Evolutionary conservation across 179 eudicot species (phyloP).

Genomic region (Silene vulgaris): DNA sequence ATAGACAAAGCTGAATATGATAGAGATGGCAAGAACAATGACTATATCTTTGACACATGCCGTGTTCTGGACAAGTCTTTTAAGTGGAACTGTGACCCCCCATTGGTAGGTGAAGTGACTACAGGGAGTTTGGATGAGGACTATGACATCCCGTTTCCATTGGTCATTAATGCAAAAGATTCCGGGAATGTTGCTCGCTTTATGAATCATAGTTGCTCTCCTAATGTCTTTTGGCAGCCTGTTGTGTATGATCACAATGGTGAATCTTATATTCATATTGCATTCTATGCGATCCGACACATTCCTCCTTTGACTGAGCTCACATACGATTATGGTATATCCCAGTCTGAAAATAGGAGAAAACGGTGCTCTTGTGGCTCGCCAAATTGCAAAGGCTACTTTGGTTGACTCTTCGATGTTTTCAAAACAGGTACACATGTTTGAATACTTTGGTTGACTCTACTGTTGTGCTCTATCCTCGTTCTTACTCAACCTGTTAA

Average conservation of each 20-base stretch:
- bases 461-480: neutral
- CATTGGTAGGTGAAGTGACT: constrained; percentile 31
- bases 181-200: constrained; percentile 59
- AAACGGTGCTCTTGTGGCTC: constrained; percentile 36
- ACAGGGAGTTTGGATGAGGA: constrained; percentile 32
- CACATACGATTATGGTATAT: constrained; percentile 35
- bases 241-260: constrained; percentile 48
- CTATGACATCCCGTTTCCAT: constrained; percentile 45
- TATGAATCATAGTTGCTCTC: constrained; percentile 49
- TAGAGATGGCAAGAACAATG: constrained; percentile 36
- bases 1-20: constrained; percentile 31
- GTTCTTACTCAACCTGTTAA: neutral
- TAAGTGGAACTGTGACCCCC: constrained; percentile 36
- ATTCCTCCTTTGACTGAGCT: constrained; percentile 38
- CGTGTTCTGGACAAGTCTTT: constrained; percentile 32
- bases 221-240: constrained; percentile 70
- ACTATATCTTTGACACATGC: constrained; percentile 31
- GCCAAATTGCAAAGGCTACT: constrained; percentile 33
- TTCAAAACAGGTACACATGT: constrained; percentile 21
- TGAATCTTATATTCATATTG: constrained; percentile 32
- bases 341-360: constrained; percentile 32
- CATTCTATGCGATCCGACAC: constrained; percentile 34
- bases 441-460: neutral
- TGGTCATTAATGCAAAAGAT: constrained; percentile 56
- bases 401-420: constrained; percentile 24